Evolutionary conservation across 108 stramenopile genomes (phyloP).

Genomic region (Skeletonema tropicum): DNA sequence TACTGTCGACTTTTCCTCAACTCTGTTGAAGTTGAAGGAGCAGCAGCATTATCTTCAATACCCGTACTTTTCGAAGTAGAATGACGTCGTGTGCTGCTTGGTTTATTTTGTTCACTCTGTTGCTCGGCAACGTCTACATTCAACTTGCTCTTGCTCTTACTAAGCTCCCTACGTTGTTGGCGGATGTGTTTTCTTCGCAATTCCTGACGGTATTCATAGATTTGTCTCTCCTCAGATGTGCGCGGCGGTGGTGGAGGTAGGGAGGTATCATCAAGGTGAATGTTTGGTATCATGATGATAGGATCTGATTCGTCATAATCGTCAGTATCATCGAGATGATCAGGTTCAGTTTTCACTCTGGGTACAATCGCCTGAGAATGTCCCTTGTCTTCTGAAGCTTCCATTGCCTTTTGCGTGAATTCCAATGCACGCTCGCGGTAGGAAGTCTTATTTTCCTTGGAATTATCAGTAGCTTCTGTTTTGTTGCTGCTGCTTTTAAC

Average conservation of each 20-base stretch:
- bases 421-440: conserved; percentile 5
- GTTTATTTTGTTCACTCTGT: background rate
- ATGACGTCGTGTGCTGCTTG: background rate
- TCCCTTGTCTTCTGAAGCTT: background rate
- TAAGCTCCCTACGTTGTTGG: conserved; percentile 7
- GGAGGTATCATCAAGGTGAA: background rate
- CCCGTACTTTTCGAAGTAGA: background rate
- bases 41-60: background rate
- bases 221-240: conserved; percentile 24
- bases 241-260: conserved; percentile 38
- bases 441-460: background rate
- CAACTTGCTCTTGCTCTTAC: background rate
- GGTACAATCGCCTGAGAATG: conserved; percentile 8
- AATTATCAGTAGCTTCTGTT: background rate
- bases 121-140: background rate
- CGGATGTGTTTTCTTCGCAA: conserved; percentile 21
- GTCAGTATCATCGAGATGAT: background rate
- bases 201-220: conserved; percentile 26
- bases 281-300: conserved; percentile 26
- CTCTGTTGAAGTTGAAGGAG: background rate
- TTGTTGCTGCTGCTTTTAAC: background rate
- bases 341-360: background rate
- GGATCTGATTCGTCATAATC: conserved; percentile 48
- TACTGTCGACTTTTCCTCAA: background rate
- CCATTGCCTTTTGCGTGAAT: conserved; percentile 5